A percentile compares a stretch with the other conserved stretches of the same genome.
Evolutionary conservation across 1,139 yeast genomes (phyloP).

Genomic region (Saccharomycopsis hybrid): DNA sequence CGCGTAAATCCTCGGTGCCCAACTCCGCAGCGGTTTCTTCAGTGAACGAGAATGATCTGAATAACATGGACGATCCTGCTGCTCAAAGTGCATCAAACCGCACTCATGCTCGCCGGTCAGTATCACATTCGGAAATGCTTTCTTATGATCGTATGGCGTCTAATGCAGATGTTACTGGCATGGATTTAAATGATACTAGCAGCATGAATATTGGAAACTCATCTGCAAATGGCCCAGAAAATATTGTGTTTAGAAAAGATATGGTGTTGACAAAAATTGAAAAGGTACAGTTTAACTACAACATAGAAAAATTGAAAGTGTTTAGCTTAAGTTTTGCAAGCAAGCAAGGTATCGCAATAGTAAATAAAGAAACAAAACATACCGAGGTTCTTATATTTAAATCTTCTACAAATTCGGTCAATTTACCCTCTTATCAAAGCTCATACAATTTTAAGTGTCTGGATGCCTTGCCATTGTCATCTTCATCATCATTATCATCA

Average conservation of each 20-base stretch:
- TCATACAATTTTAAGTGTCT: constrained; percentile 23
- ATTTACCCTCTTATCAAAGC: constrained; percentile 25
- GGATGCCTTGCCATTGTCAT: constrained; percentile 23
- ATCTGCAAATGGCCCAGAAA: constrained; percentile 22
- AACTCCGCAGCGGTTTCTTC: background rate
- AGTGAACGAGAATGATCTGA: background rate
- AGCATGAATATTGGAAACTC: constrained; percentile 26
- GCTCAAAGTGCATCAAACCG: background rate
- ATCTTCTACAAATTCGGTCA: constrained; percentile 24
- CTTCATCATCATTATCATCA: too few species aligned
- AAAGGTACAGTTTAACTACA: constrained; percentile 30
- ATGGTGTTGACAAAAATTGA: constrained; percentile 60
- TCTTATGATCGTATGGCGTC: constrained; percentile 59
- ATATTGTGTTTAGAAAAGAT: constrained; percentile 44
- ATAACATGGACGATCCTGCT: background rate
- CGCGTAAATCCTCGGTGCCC: constrained; percentile 16
- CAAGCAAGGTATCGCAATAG: constrained; percentile 54
- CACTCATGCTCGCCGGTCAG: constrained; percentile 32
- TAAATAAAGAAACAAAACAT: constrained; percentile 30
- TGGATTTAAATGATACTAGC: constrained; percentile 20
- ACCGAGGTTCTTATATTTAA: constrained; percentile 48
- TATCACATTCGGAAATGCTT: constrained; percentile 51
- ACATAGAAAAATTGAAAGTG: constrained; percentile 35
- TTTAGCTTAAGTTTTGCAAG: constrained; percentile 42
- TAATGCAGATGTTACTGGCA: constrained; percentile 21